phyloP scores from a whole-genome alignment of 768 basidiomycete species.

The Mycena alexandri region DNA sequence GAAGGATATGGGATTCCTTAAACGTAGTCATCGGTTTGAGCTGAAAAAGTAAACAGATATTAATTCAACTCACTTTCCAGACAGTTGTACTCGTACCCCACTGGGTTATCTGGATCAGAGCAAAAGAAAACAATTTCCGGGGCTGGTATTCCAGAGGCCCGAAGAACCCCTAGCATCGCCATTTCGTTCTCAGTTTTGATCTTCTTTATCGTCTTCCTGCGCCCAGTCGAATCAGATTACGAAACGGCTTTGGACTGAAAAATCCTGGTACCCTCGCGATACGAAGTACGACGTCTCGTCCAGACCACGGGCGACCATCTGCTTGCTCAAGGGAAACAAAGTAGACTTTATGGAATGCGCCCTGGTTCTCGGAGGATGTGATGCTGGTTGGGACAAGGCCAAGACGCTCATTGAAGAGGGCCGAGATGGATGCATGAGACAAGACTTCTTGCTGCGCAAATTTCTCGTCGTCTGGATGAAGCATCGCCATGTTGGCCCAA shows the following conservation, averaged over 20 bases:
- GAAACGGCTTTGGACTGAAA: no score
- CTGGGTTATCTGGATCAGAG: conserved; percentile 22
- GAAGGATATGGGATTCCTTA: conserved; percentile 31
- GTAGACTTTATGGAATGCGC: conserved; percentile 37
- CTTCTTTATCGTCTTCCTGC: conserved; percentile 27
- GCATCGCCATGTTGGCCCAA: conserved; percentile 28
- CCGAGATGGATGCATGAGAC: conserved; percentile 23
- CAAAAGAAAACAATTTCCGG: conserved; percentile 33
- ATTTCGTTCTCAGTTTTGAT: conserved; percentile 37
- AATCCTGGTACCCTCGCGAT: conserved; percentile 25
- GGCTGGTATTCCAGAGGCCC: conserved; percentile 19
- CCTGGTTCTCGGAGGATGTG: conserved; percentile 20
- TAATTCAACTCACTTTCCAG: conserved; percentile 23
- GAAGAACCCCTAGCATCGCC: conserved; percentile 18
- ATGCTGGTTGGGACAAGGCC: conserved; percentile 25
- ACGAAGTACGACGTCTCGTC: conserved; percentile 30
- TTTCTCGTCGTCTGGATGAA: conserved; percentile 32
- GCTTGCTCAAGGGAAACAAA: conserved; percentile 22
- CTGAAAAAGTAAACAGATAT: no score
- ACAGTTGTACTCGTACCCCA: conserved; percentile 37
- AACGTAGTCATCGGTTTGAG: no score
- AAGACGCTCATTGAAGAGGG: conserved; percentile 20
- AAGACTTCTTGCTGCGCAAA: conserved; percentile 28
- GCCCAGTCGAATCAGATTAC: background rate
- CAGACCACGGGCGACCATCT: conserved; percentile 28